Evolutionary conservation across 2,329 filamentous ascomycete species (phyloP).

Genomic region (Seiridium cupressi): DNA sequence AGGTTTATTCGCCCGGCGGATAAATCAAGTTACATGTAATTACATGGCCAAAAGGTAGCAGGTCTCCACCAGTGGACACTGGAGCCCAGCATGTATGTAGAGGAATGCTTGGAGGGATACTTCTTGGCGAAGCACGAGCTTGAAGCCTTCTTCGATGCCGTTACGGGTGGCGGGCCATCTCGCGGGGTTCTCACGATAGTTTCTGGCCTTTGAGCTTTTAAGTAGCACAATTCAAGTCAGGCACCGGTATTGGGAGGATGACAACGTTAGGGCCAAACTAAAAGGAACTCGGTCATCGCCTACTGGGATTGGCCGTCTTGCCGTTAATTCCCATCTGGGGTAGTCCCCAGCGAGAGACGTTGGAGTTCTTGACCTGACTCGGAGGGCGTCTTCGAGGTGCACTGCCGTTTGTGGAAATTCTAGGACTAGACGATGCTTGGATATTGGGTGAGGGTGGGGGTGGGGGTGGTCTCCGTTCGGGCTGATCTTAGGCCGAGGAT

Average conservation of each 20-base stretch:
- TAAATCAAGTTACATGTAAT: not conserved
- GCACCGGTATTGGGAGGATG: too few relatives aligned
- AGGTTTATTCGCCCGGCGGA: not conserved
- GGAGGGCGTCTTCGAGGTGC: not conserved
- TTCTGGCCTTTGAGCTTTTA: not conserved
- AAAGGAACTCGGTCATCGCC: not conserved
- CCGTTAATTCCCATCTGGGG: not conserved
- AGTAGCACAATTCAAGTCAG: not conserved
- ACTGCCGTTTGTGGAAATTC: conserved; percentile 12
- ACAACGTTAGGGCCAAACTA: not conserved
- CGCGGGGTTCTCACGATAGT: not conserved
- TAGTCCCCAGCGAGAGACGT: not conserved
- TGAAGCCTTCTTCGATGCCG: too few relatives aligned
- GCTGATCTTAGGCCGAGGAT: not conserved
- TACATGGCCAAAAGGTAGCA: not conserved
- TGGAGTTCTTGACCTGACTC: not conserved
- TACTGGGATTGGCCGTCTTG: conserved; percentile 2
- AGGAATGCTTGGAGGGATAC: too few relatives aligned
- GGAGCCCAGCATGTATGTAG: not conserved
- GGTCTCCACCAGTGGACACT: not conserved
- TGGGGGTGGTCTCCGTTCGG: not conserved
- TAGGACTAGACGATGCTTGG: conserved; percentile 5
- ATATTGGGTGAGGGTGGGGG: not conserved
- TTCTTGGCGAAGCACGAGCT: too few relatives aligned
- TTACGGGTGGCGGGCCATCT: not conserved